A percentile compares a stretch with the other conserved stretches of the same genome.
phyloP scores from a whole-genome alignment of 768 basidiomycete species.

The Naganishia kalamii region DNA sequence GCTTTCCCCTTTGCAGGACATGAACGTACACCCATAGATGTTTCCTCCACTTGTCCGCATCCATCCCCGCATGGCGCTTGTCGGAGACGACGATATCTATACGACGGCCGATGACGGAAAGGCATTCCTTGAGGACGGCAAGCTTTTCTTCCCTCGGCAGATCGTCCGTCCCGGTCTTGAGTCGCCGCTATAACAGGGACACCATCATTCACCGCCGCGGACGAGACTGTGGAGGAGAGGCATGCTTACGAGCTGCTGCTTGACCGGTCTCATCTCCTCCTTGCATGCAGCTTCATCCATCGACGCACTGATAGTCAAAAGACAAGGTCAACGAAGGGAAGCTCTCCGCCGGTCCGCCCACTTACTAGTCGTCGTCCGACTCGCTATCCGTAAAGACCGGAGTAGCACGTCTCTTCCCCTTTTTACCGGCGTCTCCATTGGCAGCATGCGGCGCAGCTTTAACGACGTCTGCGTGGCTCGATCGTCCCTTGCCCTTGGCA shows the following conservation, averaged over 20 bases:
- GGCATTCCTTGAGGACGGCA: conserved; percentile 86
- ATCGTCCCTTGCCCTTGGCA: neutral
- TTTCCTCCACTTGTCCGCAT: conserved; percentile 77
- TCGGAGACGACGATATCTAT: conserved; percentile 75
- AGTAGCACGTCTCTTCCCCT: conserved; percentile 76
- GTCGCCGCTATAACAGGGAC: conserved; percentile 65
- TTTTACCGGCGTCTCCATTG: conserved; percentile 64
- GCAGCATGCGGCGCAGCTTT: conserved; percentile 52
- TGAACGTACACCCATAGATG: conserved; percentile 90
- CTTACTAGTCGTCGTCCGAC: conserved; percentile 83
- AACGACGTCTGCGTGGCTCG: conserved; percentile 1
- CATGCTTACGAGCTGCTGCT: conserved; percentile 75
- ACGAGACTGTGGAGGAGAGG: neutral
- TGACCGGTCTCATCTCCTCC: conserved; percentile 90
- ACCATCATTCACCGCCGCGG: neutral
- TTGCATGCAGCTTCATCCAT: conserved; percentile 93
- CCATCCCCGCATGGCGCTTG: conserved; percentile 72
- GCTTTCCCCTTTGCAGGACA: neutral
- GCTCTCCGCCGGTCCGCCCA: conserved; percentile 22
- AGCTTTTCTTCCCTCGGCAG: conserved; percentile 95
- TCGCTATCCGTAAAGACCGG: conserved; percentile 92
- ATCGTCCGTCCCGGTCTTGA: conserved; percentile 86
- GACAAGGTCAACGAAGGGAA: neutral
- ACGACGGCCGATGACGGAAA: conserved; percentile 84
- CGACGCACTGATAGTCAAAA: conserved; percentile 59